These are phyloP conservation scores for Coemansia javaensis DNA, from an alignment of 192 early-diverging fungal genomes.

Conservation along the genomic window DNA sequence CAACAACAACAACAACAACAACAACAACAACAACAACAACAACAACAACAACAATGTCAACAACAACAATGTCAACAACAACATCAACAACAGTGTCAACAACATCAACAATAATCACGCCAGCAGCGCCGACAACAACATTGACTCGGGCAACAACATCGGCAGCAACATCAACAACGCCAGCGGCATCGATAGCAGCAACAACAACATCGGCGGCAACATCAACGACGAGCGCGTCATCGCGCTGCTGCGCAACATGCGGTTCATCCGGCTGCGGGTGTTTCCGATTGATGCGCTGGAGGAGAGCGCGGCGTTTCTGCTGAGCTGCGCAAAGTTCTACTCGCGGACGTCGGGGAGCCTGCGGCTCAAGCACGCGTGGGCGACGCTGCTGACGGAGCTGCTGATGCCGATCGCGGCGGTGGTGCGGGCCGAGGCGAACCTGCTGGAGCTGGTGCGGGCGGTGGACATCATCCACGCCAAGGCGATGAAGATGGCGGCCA, in stretches of 20 bases:
- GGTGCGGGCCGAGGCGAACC: conserved; percentile 88
- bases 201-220: conserved; percentile 47
- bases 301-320: conserved; percentile 91
- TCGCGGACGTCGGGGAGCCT: conserved; percentile 72
- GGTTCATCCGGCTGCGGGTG: conserved; percentile 86
- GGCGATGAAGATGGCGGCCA: conserved; percentile 84
- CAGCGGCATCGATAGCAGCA: no score
- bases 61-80: no score
- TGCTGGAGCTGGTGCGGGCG: conserved; percentile 88
- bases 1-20: no score
- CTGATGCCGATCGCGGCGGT: conserved; percentile 87
- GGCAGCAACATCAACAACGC: no score
- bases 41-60: no score
- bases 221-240: conserved; percentile 76
- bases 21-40: no score
- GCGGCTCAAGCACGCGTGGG: conserved; percentile 87
- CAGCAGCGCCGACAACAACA: no score
- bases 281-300: conserved; percentile 92
- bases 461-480: conserved; percentile 87
- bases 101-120: no score
- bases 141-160: no score
- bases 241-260: conserved; percentile 82
- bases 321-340: conserved; percentile 82
- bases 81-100: no score
- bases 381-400: conserved; percentile 84